Evolutionary conservation across 805 yeast genomes (phyloP).

Genomic region (Yamadazyma ubonensis): DNA sequence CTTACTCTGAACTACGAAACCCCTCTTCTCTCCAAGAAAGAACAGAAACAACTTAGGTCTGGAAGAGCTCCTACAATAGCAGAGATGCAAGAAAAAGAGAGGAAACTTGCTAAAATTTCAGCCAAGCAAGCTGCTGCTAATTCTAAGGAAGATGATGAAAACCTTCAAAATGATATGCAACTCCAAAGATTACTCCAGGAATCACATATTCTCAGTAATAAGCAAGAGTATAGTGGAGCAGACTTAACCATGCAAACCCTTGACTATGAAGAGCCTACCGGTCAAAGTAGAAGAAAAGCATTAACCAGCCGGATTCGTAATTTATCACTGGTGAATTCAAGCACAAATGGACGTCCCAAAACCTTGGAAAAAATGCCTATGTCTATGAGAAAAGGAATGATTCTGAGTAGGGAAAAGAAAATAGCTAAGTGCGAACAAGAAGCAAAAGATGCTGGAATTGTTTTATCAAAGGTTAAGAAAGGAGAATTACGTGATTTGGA

Average conservation of each 20-base stretch:
- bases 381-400: conserved; percentile 82
- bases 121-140: conserved; percentile 36
- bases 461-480: conserved; percentile 68
- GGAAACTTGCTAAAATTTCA: conserved; percentile 24
- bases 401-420: conserved; percentile 52
- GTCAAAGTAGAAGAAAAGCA: conserved; percentile 66
- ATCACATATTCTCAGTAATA: conserved; percentile 59
- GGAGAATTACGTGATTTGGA: conserved; percentile 62
- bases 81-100: conserved; percentile 28
- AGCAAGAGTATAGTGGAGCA: conserved; percentile 58
- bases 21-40: conserved; percentile 41
- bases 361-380: conserved; percentile 82
- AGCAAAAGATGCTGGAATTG: conserved; percentile 87
- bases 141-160: conserved; percentile 45
- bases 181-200: conserved; percentile 68
- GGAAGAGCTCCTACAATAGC: conserved; percentile 59
- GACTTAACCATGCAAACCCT: conserved; percentile 62
- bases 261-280: conserved; percentile 61
- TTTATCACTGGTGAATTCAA: conserved; percentile 41
- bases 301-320: conserved; percentile 55
- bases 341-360: conserved; percentile 42
- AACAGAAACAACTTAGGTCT: conserved; percentile 51
- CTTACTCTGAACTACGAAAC: conserved; percentile 36
- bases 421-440: conserved; percentile 63
- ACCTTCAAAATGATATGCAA: conserved; percentile 68